A percentile compares a stretch with the other conserved stretches of the same genome.
These are phyloP conservation scores for Priceomyces fermenticarens DNA, from an alignment of 805 yeast genomes.

Conservation along the genomic window DNA sequence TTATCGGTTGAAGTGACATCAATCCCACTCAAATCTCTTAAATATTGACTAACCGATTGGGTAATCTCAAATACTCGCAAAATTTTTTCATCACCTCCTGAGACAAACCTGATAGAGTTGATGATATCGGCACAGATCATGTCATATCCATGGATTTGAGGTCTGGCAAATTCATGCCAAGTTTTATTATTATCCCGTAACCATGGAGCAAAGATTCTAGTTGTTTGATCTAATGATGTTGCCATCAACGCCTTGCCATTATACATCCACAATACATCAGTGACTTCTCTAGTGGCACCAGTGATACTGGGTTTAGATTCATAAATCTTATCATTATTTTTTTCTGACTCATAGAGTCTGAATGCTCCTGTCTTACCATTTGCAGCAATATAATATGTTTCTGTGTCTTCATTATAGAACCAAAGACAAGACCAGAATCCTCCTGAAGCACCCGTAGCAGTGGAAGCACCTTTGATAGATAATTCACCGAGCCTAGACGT, in stretches of 20 bases:
- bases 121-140: constrained; percentile 78
- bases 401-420: constrained; percentile 42
- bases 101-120: constrained; percentile 62
- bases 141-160: constrained; percentile 98
- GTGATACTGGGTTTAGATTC: constrained; percentile 57
- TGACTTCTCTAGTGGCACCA: constrained; percentile 72
- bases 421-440: constrained; percentile 68
- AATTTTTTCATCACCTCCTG: constrained; percentile 96
- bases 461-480: constrained; percentile 93
- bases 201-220: constrained; percentile 78
- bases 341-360: constrained; percentile 62
- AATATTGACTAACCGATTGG: constrained; percentile 62
- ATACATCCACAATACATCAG: constrained; percentile 75
- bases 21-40: constrained; percentile 54
- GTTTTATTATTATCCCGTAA: constrained; percentile 27
- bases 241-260: constrained; percentile 65
- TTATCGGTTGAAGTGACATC: constrained; percentile 21
- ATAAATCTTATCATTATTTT: constrained; percentile 31
- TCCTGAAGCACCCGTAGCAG: constrained; percentile 92
- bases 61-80: constrained; percentile 89
- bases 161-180: constrained; percentile 94
- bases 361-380: constrained; percentile 93
- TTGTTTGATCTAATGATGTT: constrained; percentile 91
- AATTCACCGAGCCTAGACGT: constrained; percentile 82
- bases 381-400: constrained; percentile 55